phyloP scores from a whole-genome alignment of 2,329 filamentous ascomycete species.

The Neoscytalidium dimidiatum region DNA sequence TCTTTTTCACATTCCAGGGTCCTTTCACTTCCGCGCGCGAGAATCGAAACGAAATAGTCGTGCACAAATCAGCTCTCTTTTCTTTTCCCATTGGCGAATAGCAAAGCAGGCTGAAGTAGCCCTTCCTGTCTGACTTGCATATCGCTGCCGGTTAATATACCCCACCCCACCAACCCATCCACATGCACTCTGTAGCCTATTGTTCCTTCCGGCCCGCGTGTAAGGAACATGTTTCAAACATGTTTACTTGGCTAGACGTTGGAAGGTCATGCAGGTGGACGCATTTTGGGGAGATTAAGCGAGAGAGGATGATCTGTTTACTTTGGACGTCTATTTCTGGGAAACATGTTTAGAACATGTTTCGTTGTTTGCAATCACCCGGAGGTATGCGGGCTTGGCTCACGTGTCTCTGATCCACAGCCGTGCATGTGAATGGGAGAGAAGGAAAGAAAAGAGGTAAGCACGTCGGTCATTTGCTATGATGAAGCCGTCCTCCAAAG shows the following conservation, averaged over 20 bases:
- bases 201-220: background rate
- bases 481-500: too few species aligned
- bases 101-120: background rate
- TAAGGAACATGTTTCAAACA: constrained; percentile 12
- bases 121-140: background rate
- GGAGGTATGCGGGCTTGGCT: background rate
- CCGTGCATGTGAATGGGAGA: too few species aligned
- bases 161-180: background rate
- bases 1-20: background rate
- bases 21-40: background rate
- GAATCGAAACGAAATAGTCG: background rate
- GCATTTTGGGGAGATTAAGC: background rate
- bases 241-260: constrained; percentile 14
- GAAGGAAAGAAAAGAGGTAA: too few species aligned
- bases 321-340: background rate
- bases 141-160: constrained; percentile 1
- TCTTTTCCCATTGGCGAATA: background rate
- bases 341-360: background rate
- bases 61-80: background rate
- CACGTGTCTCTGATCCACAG: background rate
- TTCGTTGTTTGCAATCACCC: too few species aligned
- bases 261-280: background rate
- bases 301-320: background rate
- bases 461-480: too few species aligned
- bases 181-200: background rate